A percentile compares a stretch with the other conserved stretches of the same genome.
phyloP scores from a whole-genome alignment of 768 basidiomycete species.

The Chalciporus pseudorubinellus region DNA sequence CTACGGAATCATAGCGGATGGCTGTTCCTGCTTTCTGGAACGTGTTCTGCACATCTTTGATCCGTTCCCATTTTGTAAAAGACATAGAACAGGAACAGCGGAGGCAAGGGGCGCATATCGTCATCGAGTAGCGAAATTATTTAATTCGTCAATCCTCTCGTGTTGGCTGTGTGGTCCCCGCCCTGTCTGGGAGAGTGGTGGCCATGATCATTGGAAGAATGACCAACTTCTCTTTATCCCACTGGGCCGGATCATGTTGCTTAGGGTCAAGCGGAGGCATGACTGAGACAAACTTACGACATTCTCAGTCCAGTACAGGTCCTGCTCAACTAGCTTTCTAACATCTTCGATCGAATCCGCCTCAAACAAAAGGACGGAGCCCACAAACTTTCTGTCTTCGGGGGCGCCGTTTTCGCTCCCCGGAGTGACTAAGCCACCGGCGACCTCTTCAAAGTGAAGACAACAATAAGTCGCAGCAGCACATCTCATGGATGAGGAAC shows the following conservation, averaged over 20 bases:
- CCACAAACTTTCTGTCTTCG: conserved; percentile 55
- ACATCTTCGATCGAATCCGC: conserved; percentile 50
- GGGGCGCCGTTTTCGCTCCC: conserved; percentile 49
- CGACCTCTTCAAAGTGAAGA: conserved; percentile 39
- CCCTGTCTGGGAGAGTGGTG: conserved; percentile 30
- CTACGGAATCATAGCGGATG: not conserved
- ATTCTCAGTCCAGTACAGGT: conserved; percentile 41
- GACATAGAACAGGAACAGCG: not conserved
- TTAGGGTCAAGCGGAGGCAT: not conserved
- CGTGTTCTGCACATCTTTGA: conserved; percentile 1
- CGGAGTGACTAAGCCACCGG: conserved; percentile 56
- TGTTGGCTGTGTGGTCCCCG: conserved; percentile 22
- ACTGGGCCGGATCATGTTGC: conserved; percentile 34
- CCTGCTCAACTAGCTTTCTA: conserved; percentile 38
- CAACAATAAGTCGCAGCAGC: conserved; percentile 3
- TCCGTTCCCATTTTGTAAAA: not conserved
- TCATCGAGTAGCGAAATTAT: not conserved
- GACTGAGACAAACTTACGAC: conserved; percentile 38
- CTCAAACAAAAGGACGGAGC: conserved; percentile 56
- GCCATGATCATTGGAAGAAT: conserved; percentile 47
- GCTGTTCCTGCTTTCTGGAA: not conserved
- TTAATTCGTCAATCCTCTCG: conserved; percentile 15
- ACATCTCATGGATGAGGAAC: conserved; percentile 21
- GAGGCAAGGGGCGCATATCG: not conserved
- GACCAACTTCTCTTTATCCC: conserved; percentile 54